A percentile compares a stretch with the other conserved stretches of the same genome.
Conservation (phyloP, 495 filamentous ascomycete genomes). For the Rusavskia elegans region DNA sequence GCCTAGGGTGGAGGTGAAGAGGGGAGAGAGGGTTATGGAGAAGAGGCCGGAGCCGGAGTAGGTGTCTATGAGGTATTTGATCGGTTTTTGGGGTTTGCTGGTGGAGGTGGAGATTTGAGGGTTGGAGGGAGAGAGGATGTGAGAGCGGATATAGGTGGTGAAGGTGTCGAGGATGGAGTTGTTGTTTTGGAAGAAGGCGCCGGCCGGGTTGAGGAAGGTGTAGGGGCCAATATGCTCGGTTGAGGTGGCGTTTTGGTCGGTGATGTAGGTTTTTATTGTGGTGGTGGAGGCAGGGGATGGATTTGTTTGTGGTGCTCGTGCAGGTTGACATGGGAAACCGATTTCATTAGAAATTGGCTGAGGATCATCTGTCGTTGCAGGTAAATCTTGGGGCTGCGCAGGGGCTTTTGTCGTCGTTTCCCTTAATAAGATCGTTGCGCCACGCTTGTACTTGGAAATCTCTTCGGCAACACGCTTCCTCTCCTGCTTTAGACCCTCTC, state of each 20-base stretch:
- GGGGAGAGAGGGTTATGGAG: slow-evolving; percentile 75
- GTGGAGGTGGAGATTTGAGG: slow-evolving; percentile 94
- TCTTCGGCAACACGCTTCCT: slow-evolving; percentile 53
- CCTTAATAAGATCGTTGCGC: slow-evolving; percentile 77
- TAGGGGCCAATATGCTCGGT: slow-evolving; percentile 80
- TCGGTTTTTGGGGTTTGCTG: slow-evolving; percentile 41
- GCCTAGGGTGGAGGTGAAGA: slow-evolving; percentile 56
- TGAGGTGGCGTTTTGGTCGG: slow-evolving; percentile 60
- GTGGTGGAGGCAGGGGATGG: slow-evolving; percentile 29
- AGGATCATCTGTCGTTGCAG: not conserved
- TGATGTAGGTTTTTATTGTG: slow-evolving; percentile 74
- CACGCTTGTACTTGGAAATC: slow-evolving; percentile 53
- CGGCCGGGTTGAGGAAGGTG: slow-evolving; percentile 77
- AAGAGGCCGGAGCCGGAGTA: slow-evolving; percentile 97
- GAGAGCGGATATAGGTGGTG: slow-evolving; percentile 75
- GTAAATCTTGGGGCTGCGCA: not conserved
- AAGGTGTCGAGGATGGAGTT: slow-evolving; percentile 91
- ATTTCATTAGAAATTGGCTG: not conserved
- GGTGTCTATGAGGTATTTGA: slow-evolving; percentile 77
- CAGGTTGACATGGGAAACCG: slow-evolving; percentile 3
- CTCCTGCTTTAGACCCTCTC: slow-evolving; percentile 58
- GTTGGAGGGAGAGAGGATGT: slow-evolving; percentile 76
- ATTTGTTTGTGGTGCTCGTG: slow-evolving; percentile 15
- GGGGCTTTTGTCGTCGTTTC: slow-evolving; percentile 63
- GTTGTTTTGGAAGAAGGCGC: slow-evolving; percentile 98